Evolutionary conservation across 192 early-diverging fungal genomes (phyloP), one percentile per base, ranked within the genome.

Genomic region (Backusella macrospora): DNA sequence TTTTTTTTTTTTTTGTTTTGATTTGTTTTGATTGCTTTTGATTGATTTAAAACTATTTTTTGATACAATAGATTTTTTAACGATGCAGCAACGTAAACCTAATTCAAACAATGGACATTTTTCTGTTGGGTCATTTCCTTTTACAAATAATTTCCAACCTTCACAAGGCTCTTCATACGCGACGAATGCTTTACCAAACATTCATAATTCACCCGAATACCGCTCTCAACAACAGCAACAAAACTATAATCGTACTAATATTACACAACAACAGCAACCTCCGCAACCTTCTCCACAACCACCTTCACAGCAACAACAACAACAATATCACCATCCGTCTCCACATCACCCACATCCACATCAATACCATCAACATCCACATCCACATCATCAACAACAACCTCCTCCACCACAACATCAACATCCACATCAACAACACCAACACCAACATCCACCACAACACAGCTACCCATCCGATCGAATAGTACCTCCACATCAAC

Each of bases 161-260:
- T 59, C 52, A 59, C 52, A 59, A 10, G 52, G 52, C 13, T 59
- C 52, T 59, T 13, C 52, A 59, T 59, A 59, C 52, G 52, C 52
- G 52, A 59, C 52, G 21, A 59, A 59, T 59, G 52, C 52, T 3
- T 59, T 59, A 26, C 52, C 52, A 59, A 59, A 59, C 52, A 59
- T 59, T 59, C 52, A 59, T 59, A 59, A 59, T 59, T 59, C 52
- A 59, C 52, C 52, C 52, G 52, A 59, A 59, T 59, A 59, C 5
- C 65, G 42, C 1, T 66, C 65, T 10, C 65, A 66, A 43, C 64
- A 65, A 39, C 39, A 66, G 1, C 65, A 66, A 12, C 65, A 66
- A 39, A 16, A 23, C 10, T 59, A 59, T 26, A 59, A 23, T 59
- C 52, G 52, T 59, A 26, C 10, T 59, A 12, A 23, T 8, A 59